Evolutionary conservation across 2,329 filamentous ascomycete species (phyloP).

Genomic region (Colletotrichum somersetense): DNA sequence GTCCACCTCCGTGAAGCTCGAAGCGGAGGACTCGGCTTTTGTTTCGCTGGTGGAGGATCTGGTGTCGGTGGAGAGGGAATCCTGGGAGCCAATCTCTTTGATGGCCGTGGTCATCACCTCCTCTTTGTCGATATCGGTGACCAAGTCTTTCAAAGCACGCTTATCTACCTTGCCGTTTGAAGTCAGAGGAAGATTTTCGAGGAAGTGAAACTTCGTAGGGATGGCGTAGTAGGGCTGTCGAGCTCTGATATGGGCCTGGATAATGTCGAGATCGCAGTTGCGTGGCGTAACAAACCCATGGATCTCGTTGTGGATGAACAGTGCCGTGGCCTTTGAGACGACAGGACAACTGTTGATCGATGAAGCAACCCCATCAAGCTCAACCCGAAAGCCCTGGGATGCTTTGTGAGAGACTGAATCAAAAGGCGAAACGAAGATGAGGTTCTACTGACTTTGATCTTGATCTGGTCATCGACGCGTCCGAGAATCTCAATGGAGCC

Average conservation of each 20-base stretch:
- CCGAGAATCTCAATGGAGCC: constrained; percentile 68
- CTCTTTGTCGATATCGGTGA: constrained; percentile 28
- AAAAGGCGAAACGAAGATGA: too few relatives aligned
- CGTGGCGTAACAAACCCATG: constrained; percentile 60
- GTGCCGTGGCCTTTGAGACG: constrained; percentile 60
- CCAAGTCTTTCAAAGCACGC: constrained; percentile 55
- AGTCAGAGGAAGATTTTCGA: constrained; percentile 62
- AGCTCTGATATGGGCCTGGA: constrained; percentile 54
- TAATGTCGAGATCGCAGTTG: constrained; percentile 49
- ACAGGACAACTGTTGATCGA: constrained; percentile 60
- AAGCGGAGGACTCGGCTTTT: constrained; percentile 22
- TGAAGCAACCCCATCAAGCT: constrained; percentile 68
- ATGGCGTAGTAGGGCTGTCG: constrained; percentile 68
- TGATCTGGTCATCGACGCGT: constrained; percentile 71
- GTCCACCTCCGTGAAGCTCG: constrained; percentile 37
- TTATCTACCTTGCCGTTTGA: constrained; percentile 70
- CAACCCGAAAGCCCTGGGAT: constrained; percentile 66
- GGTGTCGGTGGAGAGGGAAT: constrained; percentile 19
- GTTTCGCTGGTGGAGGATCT: constrained; percentile 8
- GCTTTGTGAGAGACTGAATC: not conserved
- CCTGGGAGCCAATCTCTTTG: constrained; percentile 20
- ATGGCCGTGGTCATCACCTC: constrained; percentile 1
- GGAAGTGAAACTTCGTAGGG: constrained; percentile 59
- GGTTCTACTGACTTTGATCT: constrained; percentile 54
- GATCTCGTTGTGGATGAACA: constrained; percentile 61